Evolutionary conservation across 2,329 filamentous ascomycete species (phyloP), one percentile per base, ranked within the genome.

Genomic region (Hymenoscyphus linearis): DNA sequence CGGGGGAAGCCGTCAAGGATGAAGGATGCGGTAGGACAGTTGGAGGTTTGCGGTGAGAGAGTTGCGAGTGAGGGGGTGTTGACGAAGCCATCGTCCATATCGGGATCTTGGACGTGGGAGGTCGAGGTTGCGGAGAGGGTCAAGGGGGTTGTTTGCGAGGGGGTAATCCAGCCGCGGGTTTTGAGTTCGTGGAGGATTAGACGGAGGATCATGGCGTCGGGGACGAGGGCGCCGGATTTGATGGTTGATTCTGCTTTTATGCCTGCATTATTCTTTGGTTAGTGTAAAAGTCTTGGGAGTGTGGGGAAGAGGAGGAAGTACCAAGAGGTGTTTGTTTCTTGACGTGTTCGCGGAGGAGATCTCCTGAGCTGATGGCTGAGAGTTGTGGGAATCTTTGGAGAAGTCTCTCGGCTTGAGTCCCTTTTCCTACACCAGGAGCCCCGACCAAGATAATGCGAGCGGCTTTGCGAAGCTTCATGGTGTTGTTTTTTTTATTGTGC

Each of bases 1-100:
- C 95, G 89, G 2, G 95, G 95, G 76, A 98, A 99, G 16, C 95
- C 95, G 74, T 99, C 95, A 58, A 99, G 88, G 66, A 99, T 89
- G 75, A 97, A 98, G 0, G 92, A 96, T 9, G 92, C 91, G 0
- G 85, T 79, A 0, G 92, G 89, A 65, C 88, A 82, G 50, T 95
- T 83, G 55, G 87, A 85, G 53, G 81, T 78, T 59, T 76, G 75
- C 34, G 76, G 76, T 62, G 71, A 73, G 13, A 71, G 65, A 55
- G 59, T 72, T 70, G 70, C 73, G 14, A 73, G 68, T 4, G 72
- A 70, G 12, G 67, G 67, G 22, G 68, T 65, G 26, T 70, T 66
- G 16, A 70, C 68, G 59, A 63, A 70, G 35, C 53, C 47, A 62
- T 73, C 72, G 18, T 59, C 57, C 16, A 67, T 68, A 25, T 71